Evolutionary conservation across 495 filamentous ascomycete species (phyloP).

Genomic region (Hyphodiscus hymeniophilus): DNA sequence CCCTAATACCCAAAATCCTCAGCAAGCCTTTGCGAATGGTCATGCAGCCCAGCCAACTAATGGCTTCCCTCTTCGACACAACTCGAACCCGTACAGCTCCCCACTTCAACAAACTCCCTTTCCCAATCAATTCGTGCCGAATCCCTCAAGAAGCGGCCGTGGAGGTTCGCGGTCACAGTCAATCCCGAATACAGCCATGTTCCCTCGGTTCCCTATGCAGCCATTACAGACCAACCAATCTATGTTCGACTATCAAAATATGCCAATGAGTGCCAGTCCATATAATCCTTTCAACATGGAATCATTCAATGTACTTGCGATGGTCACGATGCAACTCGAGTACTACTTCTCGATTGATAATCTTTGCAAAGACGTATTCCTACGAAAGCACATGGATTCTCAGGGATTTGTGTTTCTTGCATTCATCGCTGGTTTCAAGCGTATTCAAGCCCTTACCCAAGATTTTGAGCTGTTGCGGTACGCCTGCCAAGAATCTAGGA

Average conservation of each 20-base stretch:
- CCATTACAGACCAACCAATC: constrained; percentile 18
- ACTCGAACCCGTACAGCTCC: constrained; percentile 19
- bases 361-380: constrained; percentile 85
- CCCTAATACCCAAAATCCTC: constrained; percentile 23
- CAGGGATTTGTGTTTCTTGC: constrained; percentile 81
- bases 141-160: constrained; percentile 16
- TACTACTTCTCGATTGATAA: constrained; percentile 98
- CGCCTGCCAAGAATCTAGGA: constrained; percentile 60
- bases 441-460: constrained; percentile 66
- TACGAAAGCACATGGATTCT: constrained; percentile 87
- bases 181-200: constrained; percentile 20
- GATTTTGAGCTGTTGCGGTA: constrained; percentile 65
- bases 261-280: constrained; percentile 55
- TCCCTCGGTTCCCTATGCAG: constrained; percentile 17
- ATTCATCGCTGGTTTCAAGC: constrained; percentile 74
- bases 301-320: constrained; percentile 42
- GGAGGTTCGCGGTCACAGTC: constrained; percentile 21
- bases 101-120: constrained; percentile 24
- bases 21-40: constrained; percentile 38
- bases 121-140: constrained; percentile 7
- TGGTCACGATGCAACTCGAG: constrained; percentile 69
- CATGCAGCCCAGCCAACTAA: constrained; percentile 33
- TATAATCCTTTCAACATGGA: constrained; percentile 50
- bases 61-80: constrained; percentile 19
- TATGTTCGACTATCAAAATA: constrained; percentile 38